Evolutionary conservation across 306 rosid species (phyloP).

Genomic region (Cicer bijugum): DNA sequence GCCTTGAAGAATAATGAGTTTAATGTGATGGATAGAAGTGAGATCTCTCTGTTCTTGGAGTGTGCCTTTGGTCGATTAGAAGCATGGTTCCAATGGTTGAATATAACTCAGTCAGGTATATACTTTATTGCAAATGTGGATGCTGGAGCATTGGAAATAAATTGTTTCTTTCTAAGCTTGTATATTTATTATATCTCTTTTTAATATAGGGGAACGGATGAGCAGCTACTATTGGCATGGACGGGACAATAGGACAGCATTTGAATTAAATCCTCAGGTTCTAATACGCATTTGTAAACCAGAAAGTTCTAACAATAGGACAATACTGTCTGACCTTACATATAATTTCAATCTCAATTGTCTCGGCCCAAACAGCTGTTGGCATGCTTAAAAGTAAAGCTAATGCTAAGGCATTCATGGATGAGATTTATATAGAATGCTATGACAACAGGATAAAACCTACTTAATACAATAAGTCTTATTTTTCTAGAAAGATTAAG

Average conservation of each 20-base stretch:
- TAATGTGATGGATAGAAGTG: conserved; percentile 55
- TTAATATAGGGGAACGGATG: conserved; percentile 63
- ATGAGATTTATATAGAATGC: conserved; percentile 25
- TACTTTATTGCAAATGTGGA: conserved; percentile 10
- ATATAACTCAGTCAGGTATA: conserved; percentile 84
- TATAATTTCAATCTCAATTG: conserved; percentile 11
- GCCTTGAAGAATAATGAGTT: conserved; percentile 70
- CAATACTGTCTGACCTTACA: conserved; percentile 1
- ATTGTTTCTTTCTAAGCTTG: conserved; percentile 15
- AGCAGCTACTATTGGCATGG: conserved; percentile 97
- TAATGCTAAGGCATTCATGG: not conserved
- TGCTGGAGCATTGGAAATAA: conserved; percentile 19
- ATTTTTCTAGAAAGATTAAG: conserved; percentile 29
- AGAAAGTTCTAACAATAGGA: not conserved
- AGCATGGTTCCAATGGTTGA: conserved; percentile 95
- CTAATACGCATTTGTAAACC: conserved; percentile 13
- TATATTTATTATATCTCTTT: conserved; percentile 37
- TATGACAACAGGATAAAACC: conserved; percentile 15
- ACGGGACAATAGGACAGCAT: conserved; percentile 66
- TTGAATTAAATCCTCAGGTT: conserved; percentile 84
- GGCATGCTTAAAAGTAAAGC: conserved; percentile 7
- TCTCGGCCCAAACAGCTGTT: conserved; percentile 12
- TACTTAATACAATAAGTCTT: conserved; percentile 24
- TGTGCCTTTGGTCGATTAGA: conserved; percentile 82
- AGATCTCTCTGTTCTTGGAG: conserved; percentile 72